Percentiles rank a stretch among this genome's conserved stretches.
Conservation (phyloP, 306 rosid species). For the Sphenostylis stenocarpa region DNA sequence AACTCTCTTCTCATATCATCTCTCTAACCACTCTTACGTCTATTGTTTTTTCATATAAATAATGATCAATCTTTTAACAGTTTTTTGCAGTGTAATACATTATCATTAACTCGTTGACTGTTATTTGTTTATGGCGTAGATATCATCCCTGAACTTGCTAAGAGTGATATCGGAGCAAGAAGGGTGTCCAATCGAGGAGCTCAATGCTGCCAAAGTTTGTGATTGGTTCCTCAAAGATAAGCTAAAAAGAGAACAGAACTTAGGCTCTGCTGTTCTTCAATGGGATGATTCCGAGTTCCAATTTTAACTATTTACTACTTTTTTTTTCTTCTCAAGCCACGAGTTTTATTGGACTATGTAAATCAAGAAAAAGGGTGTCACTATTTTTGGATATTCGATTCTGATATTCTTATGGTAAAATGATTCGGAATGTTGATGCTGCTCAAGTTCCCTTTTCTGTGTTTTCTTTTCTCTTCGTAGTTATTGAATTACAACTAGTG, state of each 20-base stretch:
- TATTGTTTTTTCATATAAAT: no score
- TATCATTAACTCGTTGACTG: background rate
- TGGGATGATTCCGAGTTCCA: conserved; percentile 82
- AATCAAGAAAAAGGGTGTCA: background rate
- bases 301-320: conserved; percentile 23
- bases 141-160: conserved; percentile 77
- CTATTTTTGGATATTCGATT: background rate
- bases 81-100: no score
- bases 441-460: background rate
- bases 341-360: background rate
- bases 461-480: background rate
- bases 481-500: background rate
- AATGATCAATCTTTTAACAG: no score
- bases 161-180: conserved; percentile 91
- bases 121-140: conserved; percentile 38
- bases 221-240: conserved; percentile 48
- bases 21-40: no score
- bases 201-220: conserved; percentile 72
- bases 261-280: conserved; percentile 84
- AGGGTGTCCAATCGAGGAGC: conserved; percentile 79
- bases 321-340: background rate
- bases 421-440: background rate
- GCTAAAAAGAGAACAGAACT: conserved; percentile 69
- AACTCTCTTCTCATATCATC: background rate
- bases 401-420: background rate